Evolutionary conservation across 495 filamentous ascomycete genomes (phyloP), one percentile per base, ranked within the genome.

Genomic region (Arthonia radiata): DNA sequence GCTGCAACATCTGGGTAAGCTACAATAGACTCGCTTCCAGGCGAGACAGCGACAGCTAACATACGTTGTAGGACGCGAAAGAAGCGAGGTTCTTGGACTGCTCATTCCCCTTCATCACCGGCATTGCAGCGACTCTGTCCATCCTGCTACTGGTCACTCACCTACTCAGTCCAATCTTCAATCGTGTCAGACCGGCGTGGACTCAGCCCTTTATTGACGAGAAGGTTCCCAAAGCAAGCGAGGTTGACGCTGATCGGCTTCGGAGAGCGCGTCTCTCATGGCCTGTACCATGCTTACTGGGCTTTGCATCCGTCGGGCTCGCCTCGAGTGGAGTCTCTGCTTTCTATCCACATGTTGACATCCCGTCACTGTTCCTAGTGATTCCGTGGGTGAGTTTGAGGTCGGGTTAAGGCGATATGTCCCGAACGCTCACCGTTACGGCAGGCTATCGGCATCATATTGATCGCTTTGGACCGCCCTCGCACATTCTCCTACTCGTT

Each of bases 21-120:
- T n/a, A n/a, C n/a, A n/a, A n/a, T n/a, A n/a, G n/a, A n/a, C n/a
- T n/a, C n/a, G n/a, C n/a, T n/a, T n/a, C n/a, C n/a, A n/a, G n/a
- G n/a, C n/a, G n/a, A n/a, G n/a, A n/a, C n/a, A n/a, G n/a, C n/a
- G n/a, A n/a, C n/a, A n/a, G n/a, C n/a, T n/a, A n/a, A n/a, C n/a
- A n/a, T n/a, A n/a, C n/a, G n/a, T n/a, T n/a, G n/a, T 34, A 67
- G 61, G 57, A 67, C 36, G 43, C 54, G 7, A 36, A 39, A 16
- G 49, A 53, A 32, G 63, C 59, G 18, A 50, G 47, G 25, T 41
- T 63, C 24, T 49, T 52, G 8, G 37, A 41, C 28, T 64, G 58
- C 41, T 50, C 49, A 30, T 37, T 62, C 22, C 49, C 48, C 5
- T 51, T 56, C 26, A 37, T 64, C 13, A 48, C 54, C n/a, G 36